phyloP scores from a whole-genome alignment of 345 rosid species.

The Euclidium syriacum region DNA sequence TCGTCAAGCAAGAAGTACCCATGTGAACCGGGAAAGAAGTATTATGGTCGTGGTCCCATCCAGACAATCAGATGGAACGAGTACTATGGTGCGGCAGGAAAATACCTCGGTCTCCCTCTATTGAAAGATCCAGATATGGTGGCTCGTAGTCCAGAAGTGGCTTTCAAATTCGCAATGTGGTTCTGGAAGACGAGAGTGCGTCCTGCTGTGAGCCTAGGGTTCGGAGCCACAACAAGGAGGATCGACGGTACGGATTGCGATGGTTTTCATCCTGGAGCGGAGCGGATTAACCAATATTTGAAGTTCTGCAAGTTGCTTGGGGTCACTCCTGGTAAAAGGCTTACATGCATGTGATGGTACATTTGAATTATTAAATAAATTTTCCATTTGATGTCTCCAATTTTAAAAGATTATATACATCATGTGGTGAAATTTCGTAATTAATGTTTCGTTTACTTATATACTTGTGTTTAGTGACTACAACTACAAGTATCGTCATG shows the following conservation, averaged over 20 bases:
- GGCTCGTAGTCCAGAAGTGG: slow-evolving; percentile 21
- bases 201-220: slow-evolving; percentile 10
- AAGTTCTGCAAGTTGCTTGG: slow-evolving; percentile 33
- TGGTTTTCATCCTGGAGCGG: slow-evolving; percentile 8
- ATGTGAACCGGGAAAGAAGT: slow-evolving; percentile 26
- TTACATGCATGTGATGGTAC: too few species aligned
- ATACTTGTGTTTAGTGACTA: too few species aligned
- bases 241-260: slow-evolving; percentile 25
- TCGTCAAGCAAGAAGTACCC: slow-evolving; percentile 11
- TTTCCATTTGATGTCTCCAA: too few species aligned
- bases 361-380: too few species aligned
- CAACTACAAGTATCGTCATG: too few species aligned
- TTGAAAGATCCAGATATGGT: slow-evolving; percentile 38
- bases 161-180: slow-evolving; percentile 46
- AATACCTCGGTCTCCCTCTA: slow-evolving; percentile 19
- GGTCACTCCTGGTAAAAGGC: slow-evolving; percentile 19
- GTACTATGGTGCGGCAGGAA: slow-evolving; percentile 43
- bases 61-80: slow-evolving; percentile 40
- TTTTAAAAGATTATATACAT: too few species aligned
- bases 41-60: slow-evolving; percentile 24
- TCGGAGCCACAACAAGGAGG: slow-evolving; percentile 14
- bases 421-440: too few species aligned
- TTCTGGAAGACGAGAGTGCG: slow-evolving; percentile 40
- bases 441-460: too few species aligned
- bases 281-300: slow-evolving; percentile 15